Percentiles rank a stretch among this genome's conserved stretches.
phyloP scores from a whole-genome alignment of 1,284 basidiomycete species.

The Inonotus obliquus region DNA sequence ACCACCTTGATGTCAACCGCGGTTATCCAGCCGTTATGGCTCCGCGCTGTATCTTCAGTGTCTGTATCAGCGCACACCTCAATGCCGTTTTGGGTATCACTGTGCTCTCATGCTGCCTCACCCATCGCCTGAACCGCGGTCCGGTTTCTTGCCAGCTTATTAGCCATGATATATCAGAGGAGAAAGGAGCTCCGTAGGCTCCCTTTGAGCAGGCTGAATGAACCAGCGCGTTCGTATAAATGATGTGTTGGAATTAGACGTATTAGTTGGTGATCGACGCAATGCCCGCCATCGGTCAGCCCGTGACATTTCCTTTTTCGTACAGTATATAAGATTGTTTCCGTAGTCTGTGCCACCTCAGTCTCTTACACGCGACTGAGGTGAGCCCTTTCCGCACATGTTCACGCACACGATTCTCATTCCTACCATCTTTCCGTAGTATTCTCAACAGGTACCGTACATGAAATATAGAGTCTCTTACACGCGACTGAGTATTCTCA shows the following conservation, averaged over 20 bases:
- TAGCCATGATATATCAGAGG: neutral
- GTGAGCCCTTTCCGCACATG: no score
- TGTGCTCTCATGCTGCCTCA: neutral
- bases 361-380: no score
- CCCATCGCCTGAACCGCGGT: neutral
- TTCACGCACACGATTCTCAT: no score
- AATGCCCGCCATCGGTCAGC: no score
- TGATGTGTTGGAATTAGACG: neutral
- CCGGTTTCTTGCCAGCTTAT: neutral
- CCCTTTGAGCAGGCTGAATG: neutral
- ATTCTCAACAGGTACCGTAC: no score
- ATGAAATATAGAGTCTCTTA: no score
- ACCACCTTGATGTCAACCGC: neutral
- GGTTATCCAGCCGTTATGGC: neutral
- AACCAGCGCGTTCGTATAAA: neutral
- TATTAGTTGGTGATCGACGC: no score
- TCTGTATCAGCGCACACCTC: neutral
- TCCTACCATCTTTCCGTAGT: no score
- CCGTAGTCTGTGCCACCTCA: no score
- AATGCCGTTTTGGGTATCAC: neutral
- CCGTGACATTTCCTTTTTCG: no score
- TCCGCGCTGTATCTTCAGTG: neutral
- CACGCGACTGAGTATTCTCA: no score
- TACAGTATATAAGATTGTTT: no score
- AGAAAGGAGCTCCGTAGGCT: neutral